These are phyloP conservation scores for Waitea zeae DNA, from an alignment of 1,284 basidiomycete species.

Conservation along the genomic window DNA sequence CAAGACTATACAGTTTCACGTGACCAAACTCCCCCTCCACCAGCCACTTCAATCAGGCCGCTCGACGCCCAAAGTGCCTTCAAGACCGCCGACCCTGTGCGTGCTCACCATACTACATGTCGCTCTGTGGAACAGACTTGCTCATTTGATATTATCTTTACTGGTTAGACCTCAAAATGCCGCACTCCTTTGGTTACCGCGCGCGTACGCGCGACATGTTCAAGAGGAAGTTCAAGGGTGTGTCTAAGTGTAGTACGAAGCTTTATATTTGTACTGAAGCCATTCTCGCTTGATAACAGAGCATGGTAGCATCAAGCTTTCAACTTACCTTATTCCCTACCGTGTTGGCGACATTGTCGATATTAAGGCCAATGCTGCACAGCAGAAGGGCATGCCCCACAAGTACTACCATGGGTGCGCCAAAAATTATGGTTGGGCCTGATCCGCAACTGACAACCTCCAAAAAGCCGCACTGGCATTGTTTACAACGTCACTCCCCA, in stretches of 20 bases:
- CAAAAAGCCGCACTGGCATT: constrained; percentile 85
- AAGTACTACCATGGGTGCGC: constrained; percentile 85
- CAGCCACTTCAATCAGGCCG: too few relatives aligned
- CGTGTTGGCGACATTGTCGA: constrained; percentile 97
- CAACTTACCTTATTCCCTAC: constrained; percentile 89
- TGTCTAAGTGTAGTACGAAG: constrained; percentile 9
- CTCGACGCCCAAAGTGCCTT: constrained; percentile 28
- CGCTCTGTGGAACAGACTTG: constrained; percentile 9
- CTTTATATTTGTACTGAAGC: not conserved
- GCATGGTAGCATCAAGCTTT: constrained; percentile 81
- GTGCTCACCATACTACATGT: constrained; percentile 9
- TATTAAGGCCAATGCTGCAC: constrained; percentile 97
- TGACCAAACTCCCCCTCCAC: too few relatives aligned
- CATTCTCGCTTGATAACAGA: constrained; percentile 28
- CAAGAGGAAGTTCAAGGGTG: constrained; percentile 93
- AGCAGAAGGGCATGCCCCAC: constrained; percentile 99
- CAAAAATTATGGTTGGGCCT: too few relatives aligned
- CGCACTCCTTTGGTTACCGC: constrained; percentile 99
- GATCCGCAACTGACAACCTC: too few relatives aligned
- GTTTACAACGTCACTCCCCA: constrained; percentile 96
- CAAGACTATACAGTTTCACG: too few relatives aligned
- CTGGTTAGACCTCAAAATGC: constrained; percentile 85
- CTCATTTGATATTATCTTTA: constrained; percentile 18
- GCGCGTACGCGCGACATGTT: constrained; percentile 99
- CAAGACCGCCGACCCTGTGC: constrained; percentile 23